Conservation (phyloP, 345 rosid species). For the Eucalyptus brandiana region DNA sequence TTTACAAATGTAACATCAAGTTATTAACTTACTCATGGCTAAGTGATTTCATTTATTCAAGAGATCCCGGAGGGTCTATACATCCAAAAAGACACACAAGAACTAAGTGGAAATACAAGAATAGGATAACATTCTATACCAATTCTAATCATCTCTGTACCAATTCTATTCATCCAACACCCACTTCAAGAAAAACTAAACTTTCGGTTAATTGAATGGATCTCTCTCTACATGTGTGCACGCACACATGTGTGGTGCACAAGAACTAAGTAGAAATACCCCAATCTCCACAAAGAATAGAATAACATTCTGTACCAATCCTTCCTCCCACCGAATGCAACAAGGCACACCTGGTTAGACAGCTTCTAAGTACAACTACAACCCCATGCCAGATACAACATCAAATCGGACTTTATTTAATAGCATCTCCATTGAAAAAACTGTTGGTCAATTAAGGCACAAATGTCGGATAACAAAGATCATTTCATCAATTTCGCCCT, state of each 20-base stretch:
- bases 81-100: neutral
- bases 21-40: neutral
- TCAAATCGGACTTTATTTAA: neutral
- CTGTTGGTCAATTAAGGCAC: neutral
- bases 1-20: neutral
- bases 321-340: neutral
- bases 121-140: neutral
- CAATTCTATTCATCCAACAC: neutral
- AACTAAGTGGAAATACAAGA: neutral
- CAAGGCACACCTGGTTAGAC: neutral
- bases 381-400: neutral
- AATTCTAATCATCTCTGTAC: neutral
- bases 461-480: neutral
- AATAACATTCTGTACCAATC: neutral
- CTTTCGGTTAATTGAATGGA: neutral
- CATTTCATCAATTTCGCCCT: neutral
- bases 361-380: neutral
- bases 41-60: neutral
- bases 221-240: neutral
- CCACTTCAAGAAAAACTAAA: neutral
- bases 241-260: neutral
- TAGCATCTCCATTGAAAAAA: neutral
- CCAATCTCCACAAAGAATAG: neutral
- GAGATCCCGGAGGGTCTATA: neutral
- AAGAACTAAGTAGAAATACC: neutral